A percentile compares a stretch with the other conserved stretches of the same genome.
Evolutionary conservation across 148 eudicot species (phyloP).

Genomic region (Cornus suecica): DNA sequence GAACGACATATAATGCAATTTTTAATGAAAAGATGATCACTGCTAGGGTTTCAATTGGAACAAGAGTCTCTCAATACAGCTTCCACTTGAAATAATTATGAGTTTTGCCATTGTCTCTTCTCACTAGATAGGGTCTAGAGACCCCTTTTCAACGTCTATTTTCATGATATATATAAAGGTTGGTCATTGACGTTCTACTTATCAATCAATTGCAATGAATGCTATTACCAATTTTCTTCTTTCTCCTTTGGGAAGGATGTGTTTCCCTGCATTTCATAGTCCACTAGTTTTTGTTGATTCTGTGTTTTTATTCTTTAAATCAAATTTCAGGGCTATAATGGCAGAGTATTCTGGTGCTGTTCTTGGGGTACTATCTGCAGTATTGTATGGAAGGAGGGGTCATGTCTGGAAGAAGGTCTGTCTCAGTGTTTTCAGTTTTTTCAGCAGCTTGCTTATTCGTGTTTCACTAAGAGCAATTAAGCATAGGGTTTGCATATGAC

Average conservation of each 20-base stretch:
- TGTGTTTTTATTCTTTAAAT: neutral
- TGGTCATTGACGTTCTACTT: neutral
- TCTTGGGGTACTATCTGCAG: conserved; percentile 90
- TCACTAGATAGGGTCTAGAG: neutral
- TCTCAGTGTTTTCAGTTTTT: neutral
- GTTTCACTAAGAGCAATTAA: neutral
- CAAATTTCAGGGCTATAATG: conserved; percentile 64
- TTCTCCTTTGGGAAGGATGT: too few species aligned
- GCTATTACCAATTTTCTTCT: neutral
- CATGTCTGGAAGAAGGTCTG: conserved; percentile 88
- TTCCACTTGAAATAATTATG: neutral
- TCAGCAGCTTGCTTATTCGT: neutral
- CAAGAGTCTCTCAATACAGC: neutral
- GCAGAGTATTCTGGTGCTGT: conserved; percentile 97
- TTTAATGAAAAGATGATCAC: neutral
- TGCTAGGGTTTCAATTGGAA: neutral
- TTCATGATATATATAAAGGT: neutral
- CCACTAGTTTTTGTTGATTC: neutral
- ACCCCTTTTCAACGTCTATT: neutral
- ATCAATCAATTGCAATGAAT: neutral
- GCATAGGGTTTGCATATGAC: neutral
- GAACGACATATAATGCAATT: neutral
- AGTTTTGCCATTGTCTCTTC: neutral
- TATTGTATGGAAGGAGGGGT: conserved; percentile 71
- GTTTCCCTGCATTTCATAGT: neutral